Base-by-base conservation (phyloP, 495 filamentous ascomycete genomes). In the Aspergillus egyptiacus region DNA sequence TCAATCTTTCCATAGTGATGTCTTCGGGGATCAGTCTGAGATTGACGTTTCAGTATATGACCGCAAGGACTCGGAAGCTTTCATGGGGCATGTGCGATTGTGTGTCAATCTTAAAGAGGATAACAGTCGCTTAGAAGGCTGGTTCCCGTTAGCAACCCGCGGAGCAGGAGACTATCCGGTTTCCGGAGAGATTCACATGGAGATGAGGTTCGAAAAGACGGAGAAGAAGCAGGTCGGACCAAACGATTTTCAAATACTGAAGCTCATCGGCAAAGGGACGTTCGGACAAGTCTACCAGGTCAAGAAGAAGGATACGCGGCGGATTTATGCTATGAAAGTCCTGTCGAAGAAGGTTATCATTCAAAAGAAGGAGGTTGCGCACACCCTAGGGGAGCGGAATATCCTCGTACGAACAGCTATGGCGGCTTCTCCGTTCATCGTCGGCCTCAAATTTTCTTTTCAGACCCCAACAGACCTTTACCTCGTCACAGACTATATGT, bases 251-350 rank as follows among this genome's bases (percentile, higher is more conserved):
- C 79, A 91, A 55, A 90, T 97, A 47, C 69, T 98, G 50, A 91
- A 94, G 64, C 81, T 99, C 20, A 97, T 99, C 60, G 93, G 93
- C 32, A 97, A 95, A 69, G 93, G 89, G 60, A 99, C 94, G 0
- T 99, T 99, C 65, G 93, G 93, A n/a, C 94, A 99, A 66, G 93
- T 99, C 2, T 99, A 96, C 58, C 93, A 97, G 59, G 93, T 97
- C n/a, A 86, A 89, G 55, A 97, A 98, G 76, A 93, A 87, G 74
- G 93, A 98, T 62, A 96, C 93, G 1, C 79, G 83, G 55, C 82
- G 94, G 15, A 95, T 98, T 48, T 98, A 97, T 57, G 93, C 93
- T 32, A 98, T 98, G 93, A 98, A 98, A 64, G 91, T 97, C 2
- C 72, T 98, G 17, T 96, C 91, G 9, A 98, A 98, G 77, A 98